Percentiles rank a stretch among this genome's conserved stretches.
Evolutionary conservation across 352 stramenopile species (phyloP).

Genomic region (Globisporangium viniferum): DNA sequence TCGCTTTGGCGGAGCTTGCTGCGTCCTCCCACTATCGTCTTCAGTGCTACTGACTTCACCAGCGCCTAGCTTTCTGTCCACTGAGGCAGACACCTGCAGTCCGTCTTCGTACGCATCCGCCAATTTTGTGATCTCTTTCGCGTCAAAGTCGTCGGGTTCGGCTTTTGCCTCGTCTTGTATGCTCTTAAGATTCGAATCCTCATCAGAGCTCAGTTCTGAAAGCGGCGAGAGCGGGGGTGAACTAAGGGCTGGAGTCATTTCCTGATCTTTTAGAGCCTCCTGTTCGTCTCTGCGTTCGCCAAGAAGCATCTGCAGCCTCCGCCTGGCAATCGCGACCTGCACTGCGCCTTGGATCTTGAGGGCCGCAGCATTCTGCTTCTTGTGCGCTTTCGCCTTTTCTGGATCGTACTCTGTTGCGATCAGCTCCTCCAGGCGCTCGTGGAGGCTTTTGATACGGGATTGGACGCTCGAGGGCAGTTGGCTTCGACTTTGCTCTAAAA

Average conservation of each 20-base stretch:
- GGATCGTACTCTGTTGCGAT: conserved; percentile 41
- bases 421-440: conserved; percentile 29
- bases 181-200: neutral
- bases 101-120: conserved; percentile 62
- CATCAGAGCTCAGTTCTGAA: neutral
- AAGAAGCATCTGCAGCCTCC: conserved; percentile 39
- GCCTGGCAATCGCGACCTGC: conserved; percentile 40
- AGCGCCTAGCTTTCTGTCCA: neutral
- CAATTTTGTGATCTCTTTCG: conserved; percentile 45
- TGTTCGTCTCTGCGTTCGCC: conserved; percentile 4
- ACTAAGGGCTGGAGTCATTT: neutral
- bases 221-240: conserved; percentile 5
- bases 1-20: neutral
- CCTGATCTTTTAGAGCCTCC: neutral
- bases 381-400: conserved; percentile 17
- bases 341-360: conserved; percentile 45
- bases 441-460: conserved; percentile 39
- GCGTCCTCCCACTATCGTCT: neutral
- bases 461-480: conserved; percentile 29
- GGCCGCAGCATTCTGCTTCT: conserved; percentile 25
- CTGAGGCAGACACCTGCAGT: neutral
- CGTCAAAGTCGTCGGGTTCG: conserved; percentile 31
- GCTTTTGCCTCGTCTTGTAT: conserved; percentile 10
- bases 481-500: conserved; percentile 24
- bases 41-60: neutral